Base-by-base conservation (phyloP, 2,329 filamentous ascomycete species). In the Cercospora janseana region DNA sequence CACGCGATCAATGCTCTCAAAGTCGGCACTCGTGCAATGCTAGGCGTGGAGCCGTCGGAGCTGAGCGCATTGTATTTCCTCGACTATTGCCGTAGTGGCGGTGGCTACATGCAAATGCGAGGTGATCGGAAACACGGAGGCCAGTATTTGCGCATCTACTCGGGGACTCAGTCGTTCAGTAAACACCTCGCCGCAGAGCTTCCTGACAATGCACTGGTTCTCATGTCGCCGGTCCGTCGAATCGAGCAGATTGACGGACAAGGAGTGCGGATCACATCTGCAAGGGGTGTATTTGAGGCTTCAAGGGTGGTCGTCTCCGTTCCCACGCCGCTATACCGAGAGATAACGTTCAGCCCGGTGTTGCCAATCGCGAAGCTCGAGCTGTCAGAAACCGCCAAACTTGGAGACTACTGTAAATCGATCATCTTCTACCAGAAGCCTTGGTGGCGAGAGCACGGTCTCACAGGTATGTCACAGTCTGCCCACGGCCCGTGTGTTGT, bases 51-150 rank as follows among this genome's bases (percentile, higher is more conserved):
- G 26, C 71, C 78, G 0, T 51, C 47, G 1, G 76, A 81, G 9
- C 59, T 80, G 4, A 75, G 72, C 5, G 78, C 79, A 0, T 60
- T 78, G 1, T 81, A 68, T 59, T 80, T 82, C 57, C 67, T 83
- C 16, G 70, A 79, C 58, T 81, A 82, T 65, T 77, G 75, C 69
- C 75, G 74, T 56, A 72, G 70, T 8, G 76, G 76, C 2, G 73
- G 73, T 4, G 79, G 80, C 0, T 65, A 82, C 2, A 51, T 77
- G 50, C 67, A 72, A 35, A 78, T 82, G 72, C 69, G 76, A 0
- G 79, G 77, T 1, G 79, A 82, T 57, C 60, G 67, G 16, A 75
- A 77, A 49, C 58, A 72, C 32, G 80, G 79, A 4, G 80, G 74
- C 0, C 77, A 81, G 55, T 72, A 79, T 56, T 67, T 81, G 6